phyloP scores from a whole-genome alignment of 495 filamentous ascomycete genomes.

The Xylaria flabelliformis region DNA sequence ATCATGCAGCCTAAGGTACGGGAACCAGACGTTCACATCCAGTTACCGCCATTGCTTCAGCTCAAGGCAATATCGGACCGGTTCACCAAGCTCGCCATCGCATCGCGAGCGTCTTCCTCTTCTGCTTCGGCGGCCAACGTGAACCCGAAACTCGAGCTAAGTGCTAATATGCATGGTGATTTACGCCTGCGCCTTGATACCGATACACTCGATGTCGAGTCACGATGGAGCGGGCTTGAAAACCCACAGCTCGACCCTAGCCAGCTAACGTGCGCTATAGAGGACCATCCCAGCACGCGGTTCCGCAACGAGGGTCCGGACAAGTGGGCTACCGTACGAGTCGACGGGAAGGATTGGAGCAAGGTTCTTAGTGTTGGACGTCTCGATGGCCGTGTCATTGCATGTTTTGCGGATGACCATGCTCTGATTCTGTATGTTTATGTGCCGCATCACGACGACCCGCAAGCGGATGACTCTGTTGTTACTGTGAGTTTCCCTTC shows the following conservation, averaged over 20 bases:
- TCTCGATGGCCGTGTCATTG: slow-evolving; percentile 87
- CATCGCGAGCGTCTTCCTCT: slow-evolving; percentile 40
- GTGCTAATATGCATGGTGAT: slow-evolving; percentile 90
- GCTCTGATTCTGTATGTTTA: slow-evolving; percentile 94
- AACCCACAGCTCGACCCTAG: slow-evolving; percentile 84
- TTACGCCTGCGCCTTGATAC: slow-evolving; percentile 76
- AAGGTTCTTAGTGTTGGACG: slow-evolving; percentile 87
- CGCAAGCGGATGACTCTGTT: slow-evolving; percentile 72
- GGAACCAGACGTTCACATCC: slow-evolving; percentile 93
- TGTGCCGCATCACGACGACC: slow-evolving; percentile 71
- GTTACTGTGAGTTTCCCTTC: slow-evolving; percentile 66
- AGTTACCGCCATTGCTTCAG: slow-evolving; percentile 80
- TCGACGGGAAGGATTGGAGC: slow-evolving; percentile 93
- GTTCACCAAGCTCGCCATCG: slow-evolving; percentile 77
- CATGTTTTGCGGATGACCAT: slow-evolving; percentile 79
- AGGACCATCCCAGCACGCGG: slow-evolving; percentile 75
- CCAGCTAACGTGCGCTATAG: slow-evolving; percentile 67
- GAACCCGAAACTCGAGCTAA: slow-evolving; percentile 72
- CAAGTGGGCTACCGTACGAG: slow-evolving; percentile 82
- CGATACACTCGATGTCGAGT: slow-evolving; percentile 80
- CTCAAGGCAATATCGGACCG: slow-evolving; percentile 91
- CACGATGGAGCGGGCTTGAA: slow-evolving; percentile 78
- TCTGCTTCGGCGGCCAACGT: slow-evolving; percentile 30
- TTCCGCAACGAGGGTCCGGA: slow-evolving; percentile 67
- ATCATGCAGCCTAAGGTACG: slow-evolving; percentile 89